Evolutionary conservation across 331 rosid genomes (phyloP).

Genomic region (Cydonia oblonga): DNA sequence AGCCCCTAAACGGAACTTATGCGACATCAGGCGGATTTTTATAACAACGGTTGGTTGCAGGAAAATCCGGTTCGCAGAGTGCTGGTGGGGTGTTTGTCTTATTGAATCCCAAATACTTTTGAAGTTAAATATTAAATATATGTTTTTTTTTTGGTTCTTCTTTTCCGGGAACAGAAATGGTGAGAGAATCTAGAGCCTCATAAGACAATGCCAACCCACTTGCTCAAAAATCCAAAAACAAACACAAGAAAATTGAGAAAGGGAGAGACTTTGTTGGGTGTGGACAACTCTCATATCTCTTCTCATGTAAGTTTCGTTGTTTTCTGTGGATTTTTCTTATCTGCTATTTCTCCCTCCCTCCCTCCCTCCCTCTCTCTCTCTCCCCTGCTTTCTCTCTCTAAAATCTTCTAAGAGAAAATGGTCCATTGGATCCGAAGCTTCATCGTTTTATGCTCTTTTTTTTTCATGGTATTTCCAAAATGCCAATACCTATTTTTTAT

Average conservation of each 20-base stretch:
- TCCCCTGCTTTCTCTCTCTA: slow-evolving; percentile 23
- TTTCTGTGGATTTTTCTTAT: slow-evolving; percentile 30
- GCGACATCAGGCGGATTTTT: too few relatives aligned
- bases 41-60: not conserved
- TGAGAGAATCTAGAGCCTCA: slow-evolving; percentile 43
- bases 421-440: slow-evolving; percentile 54
- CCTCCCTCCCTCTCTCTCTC: slow-evolving; percentile 28
- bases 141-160: not conserved
- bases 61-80: not conserved
- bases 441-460: slow-evolving; percentile 27
- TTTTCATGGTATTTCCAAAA: slow-evolving; percentile 1
- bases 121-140: not conserved
- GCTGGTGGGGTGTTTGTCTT: not conserved
- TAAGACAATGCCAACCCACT: slow-evolving; percentile 7
- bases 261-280: slow-evolving; percentile 27
- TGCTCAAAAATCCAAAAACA: slow-evolving; percentile 20
- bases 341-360: slow-evolving; percentile 8
- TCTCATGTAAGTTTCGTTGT: slow-evolving; percentile 48
- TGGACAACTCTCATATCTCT: slow-evolving; percentile 40
- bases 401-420: slow-evolving; percentile 49
- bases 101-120: not conserved
- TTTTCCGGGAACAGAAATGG: slow-evolving; percentile 7
- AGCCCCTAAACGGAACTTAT: too few relatives aligned
- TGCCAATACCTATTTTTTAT: slow-evolving; percentile 11
- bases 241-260: slow-evolving; percentile 9